A percentile compares a stretch with the other conserved stretches of the same genome.
These are phyloP conservation scores for Scorias spongiosa DNA, from an alignment of 2,329 filamentous ascomycete genomes.

Conservation along the genomic window DNA sequence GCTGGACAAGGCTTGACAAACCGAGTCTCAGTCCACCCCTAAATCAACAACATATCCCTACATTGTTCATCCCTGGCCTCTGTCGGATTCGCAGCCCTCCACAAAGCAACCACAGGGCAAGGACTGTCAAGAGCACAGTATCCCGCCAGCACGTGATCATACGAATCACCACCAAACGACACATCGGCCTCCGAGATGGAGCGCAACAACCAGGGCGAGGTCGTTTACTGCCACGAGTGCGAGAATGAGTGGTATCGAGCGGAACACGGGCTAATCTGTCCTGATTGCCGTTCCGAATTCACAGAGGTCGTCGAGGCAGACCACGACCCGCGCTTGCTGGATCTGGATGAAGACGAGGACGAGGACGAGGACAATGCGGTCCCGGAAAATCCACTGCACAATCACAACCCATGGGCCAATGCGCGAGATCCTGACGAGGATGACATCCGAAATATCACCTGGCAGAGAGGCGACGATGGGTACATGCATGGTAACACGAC, in stretches of 20 bases:
- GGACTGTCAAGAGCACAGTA: too few relatives aligned
- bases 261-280: slow-evolving; percentile 55
- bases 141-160: too few relatives aligned
- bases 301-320: slow-evolving; percentile 56
- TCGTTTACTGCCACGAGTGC: slow-evolving; percentile 79
- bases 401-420: slow-evolving; percentile 33
- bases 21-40: too few relatives aligned
- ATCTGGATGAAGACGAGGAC: slow-evolving; percentile 11
- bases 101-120: too few relatives aligned
- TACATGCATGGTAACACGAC: background rate
- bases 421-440: slow-evolving; percentile 34
- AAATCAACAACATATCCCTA: too few relatives aligned
- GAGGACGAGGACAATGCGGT: slow-evolving; percentile 13
- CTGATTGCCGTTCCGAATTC: slow-evolving; percentile 61
- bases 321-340: slow-evolving; percentile 45
- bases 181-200: background rate
- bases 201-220: slow-evolving; percentile 31
- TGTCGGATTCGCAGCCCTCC: too few relatives aligned
- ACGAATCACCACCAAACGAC: too few relatives aligned
- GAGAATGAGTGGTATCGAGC: slow-evolving; percentile 65
- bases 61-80: too few relatives aligned
- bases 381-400: slow-evolving; percentile 20
- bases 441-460: slow-evolving; percentile 16
- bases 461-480: background rate
- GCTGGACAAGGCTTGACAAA: too few relatives aligned